These are phyloP conservation scores for Globisporangium spinosum DNA, from an alignment of 352 stramenopile genomes.

Conservation along the genomic window DNA sequence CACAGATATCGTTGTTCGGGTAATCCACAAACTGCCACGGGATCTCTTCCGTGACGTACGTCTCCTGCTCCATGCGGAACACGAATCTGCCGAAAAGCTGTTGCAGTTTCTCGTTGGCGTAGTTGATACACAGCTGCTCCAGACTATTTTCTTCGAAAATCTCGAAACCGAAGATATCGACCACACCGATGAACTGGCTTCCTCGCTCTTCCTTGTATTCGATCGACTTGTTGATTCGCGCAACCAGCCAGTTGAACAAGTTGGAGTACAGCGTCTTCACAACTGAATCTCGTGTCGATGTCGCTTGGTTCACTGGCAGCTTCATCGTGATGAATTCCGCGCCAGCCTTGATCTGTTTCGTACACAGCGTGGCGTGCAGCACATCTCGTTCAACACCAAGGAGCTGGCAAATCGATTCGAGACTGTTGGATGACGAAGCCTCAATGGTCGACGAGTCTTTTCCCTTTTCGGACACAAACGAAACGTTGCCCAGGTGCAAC, in stretches of 20 bases:
- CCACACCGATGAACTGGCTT: constrained; percentile 85
- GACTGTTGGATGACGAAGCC: constrained; percentile 26
- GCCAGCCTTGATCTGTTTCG: constrained; percentile 78
- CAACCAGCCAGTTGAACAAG: constrained; percentile 93
- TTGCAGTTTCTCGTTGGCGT: constrained; percentile 87
- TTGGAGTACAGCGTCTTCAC: constrained; percentile 88
- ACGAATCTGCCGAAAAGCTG: constrained; percentile 80
- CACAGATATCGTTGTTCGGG: constrained; percentile 82
- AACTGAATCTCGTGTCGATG: constrained; percentile 78
- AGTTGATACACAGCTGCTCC: constrained; percentile 88
- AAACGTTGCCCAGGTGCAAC: constrained; percentile 85
- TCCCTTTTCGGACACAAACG: constrained; percentile 65
- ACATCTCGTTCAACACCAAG: constrained; percentile 61
- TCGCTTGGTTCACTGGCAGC: constrained; percentile 59
- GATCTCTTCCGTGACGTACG: constrained; percentile 84
- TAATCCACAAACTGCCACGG: constrained; percentile 88
- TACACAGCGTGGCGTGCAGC: constrained; percentile 60
- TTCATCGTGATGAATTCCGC: constrained; percentile 73
- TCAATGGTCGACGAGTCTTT: constrained; percentile 66
- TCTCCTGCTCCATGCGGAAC: constrained; percentile 84
- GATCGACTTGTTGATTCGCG: constrained; percentile 91
- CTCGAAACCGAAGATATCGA: constrained; percentile 92
- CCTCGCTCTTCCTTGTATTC: constrained; percentile 67
- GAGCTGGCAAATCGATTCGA: constrained; percentile 79
- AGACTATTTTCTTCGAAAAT: constrained; percentile 92